Conservation (phyloP, 2,329 filamentous ascomycete genomes). For the Dactylellina drechsleri region DNA sequence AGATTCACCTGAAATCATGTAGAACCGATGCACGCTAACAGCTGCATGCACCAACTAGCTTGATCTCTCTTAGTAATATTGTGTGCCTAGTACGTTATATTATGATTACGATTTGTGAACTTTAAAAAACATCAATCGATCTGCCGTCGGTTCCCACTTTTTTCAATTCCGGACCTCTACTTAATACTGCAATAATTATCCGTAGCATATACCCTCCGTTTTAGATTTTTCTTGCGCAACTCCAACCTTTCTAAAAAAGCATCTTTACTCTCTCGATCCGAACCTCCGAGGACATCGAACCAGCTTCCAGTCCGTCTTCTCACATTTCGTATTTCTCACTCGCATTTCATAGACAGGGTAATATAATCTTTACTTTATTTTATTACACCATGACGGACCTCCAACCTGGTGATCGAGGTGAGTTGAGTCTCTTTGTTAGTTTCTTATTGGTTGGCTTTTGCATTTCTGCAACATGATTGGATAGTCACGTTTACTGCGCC, state of each 20-base stretch:
- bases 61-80: too few species aligned
- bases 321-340: not conserved
- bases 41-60: too few species aligned
- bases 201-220: not conserved
- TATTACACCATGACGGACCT: constrained; percentile 33
- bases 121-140: too few species aligned
- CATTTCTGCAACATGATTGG: constrained; percentile 14
- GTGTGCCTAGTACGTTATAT: too few species aligned
- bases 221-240: constrained; percentile 25
- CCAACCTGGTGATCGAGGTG: constrained; percentile 42
- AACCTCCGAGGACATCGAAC: constrained; percentile 21
- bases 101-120: too few species aligned
- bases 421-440: not conserved
- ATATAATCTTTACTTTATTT: not conserved
- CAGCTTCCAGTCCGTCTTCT: not conserved
- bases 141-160: too few species aligned
- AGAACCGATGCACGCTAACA: too few species aligned
- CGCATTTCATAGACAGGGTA: too few species aligned
- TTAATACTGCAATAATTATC: too few species aligned
- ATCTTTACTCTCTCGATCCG: not conserved
- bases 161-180: too few species aligned
- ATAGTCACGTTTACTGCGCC: not conserved
- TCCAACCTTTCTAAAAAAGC: constrained; percentile 16
- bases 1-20: too few species aligned
- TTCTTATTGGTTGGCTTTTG: constrained; percentile 15